phyloP scores from a whole-genome alignment of 345 rosid species.

The Hibiscus syriacus region DNA sequence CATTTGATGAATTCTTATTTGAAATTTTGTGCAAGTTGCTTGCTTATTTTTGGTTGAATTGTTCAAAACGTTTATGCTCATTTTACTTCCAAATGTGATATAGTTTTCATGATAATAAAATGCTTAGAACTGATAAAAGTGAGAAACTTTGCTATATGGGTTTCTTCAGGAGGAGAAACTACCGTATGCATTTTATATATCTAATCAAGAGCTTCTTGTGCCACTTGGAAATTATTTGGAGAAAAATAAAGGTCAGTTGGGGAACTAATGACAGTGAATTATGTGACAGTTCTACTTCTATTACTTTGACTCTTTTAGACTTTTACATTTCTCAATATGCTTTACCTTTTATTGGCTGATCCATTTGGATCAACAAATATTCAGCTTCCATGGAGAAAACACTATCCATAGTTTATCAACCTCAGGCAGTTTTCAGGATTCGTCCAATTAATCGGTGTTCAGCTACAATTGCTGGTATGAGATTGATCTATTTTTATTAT shows the following conservation, averaged over 20 bases:
- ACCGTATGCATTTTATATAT: constrained; percentile 78
- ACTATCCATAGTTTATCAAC: constrained; percentile 82
- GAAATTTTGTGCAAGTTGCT: background rate
- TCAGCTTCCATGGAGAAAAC: constrained; percentile 96
- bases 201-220: constrained; percentile 76
- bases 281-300: background rate
- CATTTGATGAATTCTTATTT: background rate
- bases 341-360: background rate
- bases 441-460: constrained; percentile 85
- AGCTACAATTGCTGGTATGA: constrained; percentile 77
- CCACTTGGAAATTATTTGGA: constrained; percentile 76
- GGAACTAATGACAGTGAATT: background rate
- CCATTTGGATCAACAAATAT: constrained; percentile 9
- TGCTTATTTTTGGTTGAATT: background rate
- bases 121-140: background rate
- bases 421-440: constrained; percentile 87
- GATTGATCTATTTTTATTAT: background rate
- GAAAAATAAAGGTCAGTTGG: constrained; percentile 60
- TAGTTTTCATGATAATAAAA: background rate
- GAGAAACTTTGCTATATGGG: constrained; percentile 10
- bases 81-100: background rate
- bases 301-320: background rate
- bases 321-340: background rate
- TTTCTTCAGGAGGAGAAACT: constrained; percentile 70
- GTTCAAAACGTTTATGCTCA: too few species aligned